phyloP scores from a whole-genome alignment of 2,329 filamentous ascomycete species.

The Penicillium digitatum region DNA sequence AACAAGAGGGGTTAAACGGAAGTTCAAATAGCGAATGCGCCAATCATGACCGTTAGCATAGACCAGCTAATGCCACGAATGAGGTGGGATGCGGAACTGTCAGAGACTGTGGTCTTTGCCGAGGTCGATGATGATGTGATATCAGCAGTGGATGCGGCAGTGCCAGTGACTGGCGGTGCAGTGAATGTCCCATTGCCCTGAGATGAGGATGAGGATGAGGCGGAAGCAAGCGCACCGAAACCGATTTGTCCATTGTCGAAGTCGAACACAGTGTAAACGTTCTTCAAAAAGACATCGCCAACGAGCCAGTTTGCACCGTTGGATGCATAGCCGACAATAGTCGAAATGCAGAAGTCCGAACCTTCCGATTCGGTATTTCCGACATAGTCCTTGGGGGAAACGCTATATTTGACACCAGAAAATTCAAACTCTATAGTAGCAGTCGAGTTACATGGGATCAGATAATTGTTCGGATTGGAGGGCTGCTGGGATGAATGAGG shows the following conservation, averaged over 20 bases:
- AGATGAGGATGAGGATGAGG: not conserved
- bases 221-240: slow-evolving; percentile 25
- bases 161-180: slow-evolving; percentile 9
- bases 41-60: slow-evolving; percentile 12
- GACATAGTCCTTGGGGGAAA: slow-evolving; percentile 70
- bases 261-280: slow-evolving; percentile 84
- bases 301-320: slow-evolving; percentile 68
- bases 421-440: slow-evolving; percentile 63
- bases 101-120: slow-evolving; percentile 1
- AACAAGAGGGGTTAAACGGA: slow-evolving; percentile 2
- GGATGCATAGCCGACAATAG: slow-evolving; percentile 68
- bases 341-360: slow-evolving; percentile 54
- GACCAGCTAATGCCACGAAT: slow-evolving; percentile 14
- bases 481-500: slow-evolving; percentile 54
- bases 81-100: slow-evolving; percentile 14
- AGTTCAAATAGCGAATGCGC: slow-evolving; percentile 14
- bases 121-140: slow-evolving; percentile 9
- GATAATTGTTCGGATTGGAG: slow-evolving; percentile 53
- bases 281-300: slow-evolving; percentile 82
- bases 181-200: slow-evolving; percentile 18
- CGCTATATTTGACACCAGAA: slow-evolving; percentile 61
- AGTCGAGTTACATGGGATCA: slow-evolving; percentile 67
- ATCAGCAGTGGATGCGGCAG: not conserved
- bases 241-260: slow-evolving; percentile 53
- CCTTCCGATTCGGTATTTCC: slow-evolving; percentile 29